These are phyloP conservation scores for Orbilia brochopaga DNA, from an alignment of 2,329 filamentous ascomycete genomes.

Conservation along the genomic window DNA sequence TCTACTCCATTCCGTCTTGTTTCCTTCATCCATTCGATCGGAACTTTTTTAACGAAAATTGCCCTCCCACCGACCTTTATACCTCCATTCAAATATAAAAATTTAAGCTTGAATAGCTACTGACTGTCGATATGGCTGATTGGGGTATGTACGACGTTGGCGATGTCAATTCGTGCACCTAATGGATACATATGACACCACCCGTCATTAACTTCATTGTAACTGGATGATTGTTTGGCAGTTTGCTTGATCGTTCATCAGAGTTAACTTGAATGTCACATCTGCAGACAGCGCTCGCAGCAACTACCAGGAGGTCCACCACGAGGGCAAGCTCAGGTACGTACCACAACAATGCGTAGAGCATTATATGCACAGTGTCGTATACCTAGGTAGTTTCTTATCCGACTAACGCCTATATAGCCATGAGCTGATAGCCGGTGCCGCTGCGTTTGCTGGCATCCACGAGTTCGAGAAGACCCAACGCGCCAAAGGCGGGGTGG, in stretches of 20 bases:
- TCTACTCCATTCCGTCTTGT: no score
- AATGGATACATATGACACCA: background rate
- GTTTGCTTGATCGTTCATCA: no score
- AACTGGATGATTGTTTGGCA: no score
- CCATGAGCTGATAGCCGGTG: slow-evolving; percentile 44
- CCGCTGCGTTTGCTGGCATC: slow-evolving; percentile 34
- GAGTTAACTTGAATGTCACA: no score
- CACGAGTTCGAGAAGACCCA: slow-evolving; percentile 46
- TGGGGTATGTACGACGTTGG: no score
- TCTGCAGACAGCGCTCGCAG: slow-evolving; percentile 6
- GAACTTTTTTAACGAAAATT: no score
- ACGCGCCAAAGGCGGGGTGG: slow-evolving; percentile 29
- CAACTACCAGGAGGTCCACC: slow-evolving; percentile 24
- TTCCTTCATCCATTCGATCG: no score
- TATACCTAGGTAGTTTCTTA: background rate
- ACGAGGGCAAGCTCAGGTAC: slow-evolving; percentile 35
- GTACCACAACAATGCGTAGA: background rate
- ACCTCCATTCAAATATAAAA: no score
- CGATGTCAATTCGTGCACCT: no score
- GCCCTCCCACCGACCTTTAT: no score
- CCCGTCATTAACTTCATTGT: no score
- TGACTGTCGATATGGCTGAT: background rate
- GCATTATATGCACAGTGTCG: background rate
- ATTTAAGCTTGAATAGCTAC: no score
- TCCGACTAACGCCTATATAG: background rate